These are phyloP conservation scores for Hibiscus trionum DNA, from an alignment of 345 rosid species.

Conservation along the genomic window DNA sequence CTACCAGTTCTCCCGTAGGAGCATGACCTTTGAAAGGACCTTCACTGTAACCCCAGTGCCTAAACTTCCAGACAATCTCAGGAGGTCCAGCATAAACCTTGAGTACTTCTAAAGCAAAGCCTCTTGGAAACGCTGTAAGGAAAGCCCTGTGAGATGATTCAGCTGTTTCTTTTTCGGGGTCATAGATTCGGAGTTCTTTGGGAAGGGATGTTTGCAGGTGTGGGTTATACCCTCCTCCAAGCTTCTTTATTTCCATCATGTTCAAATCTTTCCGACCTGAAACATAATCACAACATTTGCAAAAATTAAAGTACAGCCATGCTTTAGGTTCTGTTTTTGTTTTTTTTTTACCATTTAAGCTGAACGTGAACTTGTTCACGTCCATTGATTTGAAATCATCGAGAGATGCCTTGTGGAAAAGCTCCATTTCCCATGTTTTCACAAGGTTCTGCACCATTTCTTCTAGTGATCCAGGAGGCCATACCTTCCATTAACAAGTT, in stretches of 20 bases:
- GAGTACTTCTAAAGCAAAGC: conserved; percentile 1
- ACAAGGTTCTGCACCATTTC: conserved; percentile 69
- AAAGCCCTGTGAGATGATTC: conserved; percentile 9
- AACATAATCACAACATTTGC: background rate
- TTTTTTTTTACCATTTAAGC: conserved; percentile 48
- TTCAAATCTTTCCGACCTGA: background rate
- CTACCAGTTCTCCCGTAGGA: background rate
- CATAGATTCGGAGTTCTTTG: background rate
- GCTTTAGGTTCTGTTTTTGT: background rate
- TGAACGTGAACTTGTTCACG: conserved; percentile 45
- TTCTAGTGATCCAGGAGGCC: conserved; percentile 58
- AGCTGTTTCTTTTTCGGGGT: background rate
- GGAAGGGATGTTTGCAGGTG: conserved; percentile 5
- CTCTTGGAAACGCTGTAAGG: background rate
- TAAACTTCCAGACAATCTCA: conserved; percentile 3
- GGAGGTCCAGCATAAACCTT: conserved; percentile 8
- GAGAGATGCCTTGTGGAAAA: conserved; percentile 56
- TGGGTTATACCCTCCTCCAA: conserved; percentile 9
- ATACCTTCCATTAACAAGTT: background rate
- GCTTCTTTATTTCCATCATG: background rate
- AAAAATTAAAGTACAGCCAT: background rate
- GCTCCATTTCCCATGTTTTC: conserved; percentile 83
- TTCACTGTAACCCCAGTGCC: conserved; percentile 9
- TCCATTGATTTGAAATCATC: conserved; percentile 58
- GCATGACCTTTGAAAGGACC: conserved; percentile 10